Evolutionary conservation across 1,139 yeast genomes (phyloP).

Genomic region (Blastobotrys malaysiensis): DNA sequence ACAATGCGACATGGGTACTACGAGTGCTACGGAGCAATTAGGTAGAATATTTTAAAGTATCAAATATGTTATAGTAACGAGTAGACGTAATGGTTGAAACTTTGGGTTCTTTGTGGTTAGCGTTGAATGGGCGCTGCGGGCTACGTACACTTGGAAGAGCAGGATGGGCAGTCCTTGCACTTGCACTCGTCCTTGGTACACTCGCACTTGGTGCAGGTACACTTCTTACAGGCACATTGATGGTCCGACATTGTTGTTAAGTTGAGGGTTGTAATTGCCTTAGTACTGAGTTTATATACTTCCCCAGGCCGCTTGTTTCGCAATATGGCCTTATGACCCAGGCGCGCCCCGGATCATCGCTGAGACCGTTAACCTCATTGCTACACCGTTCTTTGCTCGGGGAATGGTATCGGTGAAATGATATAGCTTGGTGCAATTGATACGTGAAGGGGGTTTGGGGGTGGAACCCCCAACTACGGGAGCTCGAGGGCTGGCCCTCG

Average conservation of each 20-base stretch:
- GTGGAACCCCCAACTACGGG: not conserved
- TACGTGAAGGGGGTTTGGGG: not conserved
- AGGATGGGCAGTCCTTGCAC: not conserved
- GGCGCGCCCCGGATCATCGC: not conserved
- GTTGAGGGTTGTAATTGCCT: not conserved
- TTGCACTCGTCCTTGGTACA: not conserved
- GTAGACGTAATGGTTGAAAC: not conserved
- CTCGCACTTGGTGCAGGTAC: not conserved
- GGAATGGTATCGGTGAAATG: too few species aligned
- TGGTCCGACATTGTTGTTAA: not conserved
- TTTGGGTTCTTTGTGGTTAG: not conserved
- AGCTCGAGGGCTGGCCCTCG: not conserved
- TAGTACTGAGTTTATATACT: not conserved
- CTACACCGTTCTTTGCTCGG: not conserved
- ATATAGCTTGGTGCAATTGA: not conserved
- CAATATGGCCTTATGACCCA: not conserved
- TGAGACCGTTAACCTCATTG: too few species aligned
- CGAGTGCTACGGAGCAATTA: too few species aligned
- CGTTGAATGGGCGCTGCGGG: not conserved
- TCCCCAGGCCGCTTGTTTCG: not conserved
- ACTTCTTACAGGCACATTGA: not conserved
- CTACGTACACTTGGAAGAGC: not conserved
- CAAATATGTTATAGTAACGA: not conserved
- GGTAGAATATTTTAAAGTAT: too few species aligned
- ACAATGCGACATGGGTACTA: not conserved